A percentile compares a stretch with the other conserved stretches of the same genome.
phyloP scores from a whole-genome alignment of 345 rosid species.

The Clarkia xantiana region DNA sequence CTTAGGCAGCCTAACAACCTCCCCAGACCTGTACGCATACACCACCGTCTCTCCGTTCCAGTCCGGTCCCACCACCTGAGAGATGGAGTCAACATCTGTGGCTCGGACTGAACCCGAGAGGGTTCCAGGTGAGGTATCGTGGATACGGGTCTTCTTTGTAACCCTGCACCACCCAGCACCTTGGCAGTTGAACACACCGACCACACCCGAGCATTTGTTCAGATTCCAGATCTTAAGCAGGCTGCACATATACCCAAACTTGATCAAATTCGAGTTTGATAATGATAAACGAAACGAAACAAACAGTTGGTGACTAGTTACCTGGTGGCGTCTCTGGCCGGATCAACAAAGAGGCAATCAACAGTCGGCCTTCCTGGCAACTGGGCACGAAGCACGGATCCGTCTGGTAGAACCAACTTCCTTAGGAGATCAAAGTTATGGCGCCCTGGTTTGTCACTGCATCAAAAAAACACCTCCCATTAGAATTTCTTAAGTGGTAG shows the following conservation, averaged over 20 bases:
- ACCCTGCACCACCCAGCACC: slow-evolving; percentile 98
- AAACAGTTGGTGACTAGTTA: too few species aligned
- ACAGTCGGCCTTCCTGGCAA: slow-evolving; percentile 90
- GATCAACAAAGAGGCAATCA: slow-evolving; percentile 79
- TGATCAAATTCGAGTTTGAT: too few species aligned
- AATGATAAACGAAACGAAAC: too few species aligned
- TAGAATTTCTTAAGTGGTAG: too few species aligned
- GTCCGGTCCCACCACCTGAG: slow-evolving; percentile 7
- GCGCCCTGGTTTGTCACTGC: slow-evolving; percentile 89
- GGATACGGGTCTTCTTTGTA: slow-evolving; percentile 66
- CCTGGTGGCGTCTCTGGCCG: slow-evolving; percentile 68
- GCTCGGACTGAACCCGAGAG: slow-evolving; percentile 52
- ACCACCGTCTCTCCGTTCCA: slow-evolving; percentile 12
- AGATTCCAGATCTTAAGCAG: slow-evolving; percentile 87
- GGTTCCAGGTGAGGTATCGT: slow-evolving; percentile 74
- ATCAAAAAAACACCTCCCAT: too few species aligned
- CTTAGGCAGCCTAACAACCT: slow-evolving; percentile 8
- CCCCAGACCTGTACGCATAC: slow-evolving; percentile 8
- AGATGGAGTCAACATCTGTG: slow-evolving; percentile 10
- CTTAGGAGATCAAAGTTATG: slow-evolving; percentile 70
- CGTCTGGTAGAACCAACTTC: slow-evolving; percentile 93
- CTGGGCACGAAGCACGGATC: slow-evolving; percentile 72
- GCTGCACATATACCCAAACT: slow-evolving; percentile 15
- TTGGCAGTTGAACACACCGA: slow-evolving; percentile 94
- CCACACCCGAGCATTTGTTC: slow-evolving; percentile 72